A percentile compares a stretch with the other conserved stretches of the same genome.
Conservation (phyloP, 176 grass and related monocot species). For the Oryza punctata region DNA sequence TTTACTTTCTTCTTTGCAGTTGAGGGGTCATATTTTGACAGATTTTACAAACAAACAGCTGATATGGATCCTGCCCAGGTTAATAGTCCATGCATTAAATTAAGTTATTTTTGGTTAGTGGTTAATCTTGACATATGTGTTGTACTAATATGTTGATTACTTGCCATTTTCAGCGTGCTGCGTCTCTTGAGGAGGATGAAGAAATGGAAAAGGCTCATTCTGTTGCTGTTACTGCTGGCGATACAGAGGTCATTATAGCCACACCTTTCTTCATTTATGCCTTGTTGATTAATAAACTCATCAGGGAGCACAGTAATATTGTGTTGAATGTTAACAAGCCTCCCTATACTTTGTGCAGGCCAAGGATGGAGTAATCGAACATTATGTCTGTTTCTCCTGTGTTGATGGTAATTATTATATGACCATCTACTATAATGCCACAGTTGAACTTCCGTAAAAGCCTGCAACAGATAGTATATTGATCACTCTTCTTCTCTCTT, state of each 20-base stretch:
- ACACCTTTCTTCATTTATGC: slow-evolving; percentile 5
- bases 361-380: slow-evolving; percentile 67
- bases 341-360: slow-evolving; percentile 48
- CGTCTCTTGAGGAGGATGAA: slow-evolving; percentile 78
- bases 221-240: slow-evolving; percentile 69
- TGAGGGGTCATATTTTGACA: slow-evolving; percentile 88
- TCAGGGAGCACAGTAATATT: background rate
- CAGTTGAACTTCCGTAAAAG: background rate
- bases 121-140: background rate
- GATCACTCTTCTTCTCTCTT: background rate
- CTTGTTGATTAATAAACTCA: background rate
- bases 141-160: slow-evolving; percentile 23
- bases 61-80: slow-evolving; percentile 83
- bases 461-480: background rate
- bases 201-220: slow-evolving; percentile 96
- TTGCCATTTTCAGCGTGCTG: slow-evolving; percentile 66
- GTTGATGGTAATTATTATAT: slow-evolving; percentile 66
- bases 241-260: slow-evolving; percentile 71
- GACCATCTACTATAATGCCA: background rate
- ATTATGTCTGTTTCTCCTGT: slow-evolving; percentile 91
- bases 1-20: slow-evolving; percentile 47
- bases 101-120: background rate
- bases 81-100: slow-evolving; percentile 23
- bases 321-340: background rate
- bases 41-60: slow-evolving; percentile 75